These are phyloP conservation scores for Erysimum pusillum DNA, from an alignment of 441 rosid genomes.

Conservation along the genomic window DNA sequence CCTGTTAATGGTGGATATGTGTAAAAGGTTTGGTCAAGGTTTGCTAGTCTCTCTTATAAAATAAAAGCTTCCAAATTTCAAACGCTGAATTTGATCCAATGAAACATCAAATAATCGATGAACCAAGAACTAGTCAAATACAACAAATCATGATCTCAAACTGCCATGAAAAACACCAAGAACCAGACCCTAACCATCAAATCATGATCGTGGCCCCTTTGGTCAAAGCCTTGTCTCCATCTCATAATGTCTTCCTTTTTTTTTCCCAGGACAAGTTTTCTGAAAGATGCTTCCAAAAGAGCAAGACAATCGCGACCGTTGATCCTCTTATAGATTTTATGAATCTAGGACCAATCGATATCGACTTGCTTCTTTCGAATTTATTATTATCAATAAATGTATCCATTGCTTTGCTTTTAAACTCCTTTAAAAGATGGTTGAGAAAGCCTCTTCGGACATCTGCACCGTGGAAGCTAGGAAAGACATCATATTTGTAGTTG, in stretches of 20 bases:
- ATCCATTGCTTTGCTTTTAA: neutral
- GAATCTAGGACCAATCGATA: neutral
- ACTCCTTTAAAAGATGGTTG: neutral
- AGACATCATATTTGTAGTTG: too few species aligned
- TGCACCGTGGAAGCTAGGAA: too few species aligned
- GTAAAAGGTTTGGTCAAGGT: slow-evolving; percentile 6
- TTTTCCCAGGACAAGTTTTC: too few species aligned
- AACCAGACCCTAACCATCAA: neutral
- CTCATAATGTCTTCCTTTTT: too few species aligned
- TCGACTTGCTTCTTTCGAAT: neutral
- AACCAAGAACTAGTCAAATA: neutral
- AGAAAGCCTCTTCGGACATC: slow-evolving; percentile 26
- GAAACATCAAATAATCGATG: neutral
- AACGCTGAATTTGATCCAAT: neutral
- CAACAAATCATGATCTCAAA: neutral
- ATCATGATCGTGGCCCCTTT: too few species aligned
- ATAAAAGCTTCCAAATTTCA: neutral
- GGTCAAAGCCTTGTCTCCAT: too few species aligned
- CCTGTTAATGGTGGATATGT: slow-evolving; percentile 41
- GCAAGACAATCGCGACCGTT: slow-evolving; percentile 1
- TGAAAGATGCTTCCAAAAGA: slow-evolving; percentile 10
- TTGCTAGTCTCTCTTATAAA: neutral
- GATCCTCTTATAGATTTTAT: slow-evolving; percentile 15
- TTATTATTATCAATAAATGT: slow-evolving; percentile 11
- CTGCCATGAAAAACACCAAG: slow-evolving; percentile 6